Evolutionary conservation across 2,329 filamentous ascomycete genomes (phyloP), one percentile per base, ranked within the genome.

Genomic region (Chaetomiaceae sp.): DNA sequence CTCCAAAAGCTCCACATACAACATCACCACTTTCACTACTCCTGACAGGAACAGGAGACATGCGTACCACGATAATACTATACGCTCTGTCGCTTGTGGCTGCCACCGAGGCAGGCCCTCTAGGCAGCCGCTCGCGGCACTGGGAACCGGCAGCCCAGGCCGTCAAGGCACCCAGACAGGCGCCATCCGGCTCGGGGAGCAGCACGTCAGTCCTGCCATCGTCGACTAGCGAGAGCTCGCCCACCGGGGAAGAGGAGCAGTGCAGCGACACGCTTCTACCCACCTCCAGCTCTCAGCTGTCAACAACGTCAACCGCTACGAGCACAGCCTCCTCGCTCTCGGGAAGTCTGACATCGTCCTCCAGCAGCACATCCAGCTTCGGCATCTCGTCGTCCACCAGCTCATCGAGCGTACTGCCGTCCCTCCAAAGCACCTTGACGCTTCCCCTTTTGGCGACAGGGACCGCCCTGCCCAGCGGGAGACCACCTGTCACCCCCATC

Each of bases 71-170:
- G 41, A n/a, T 60, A 47, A 41, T 59, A 43, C 25, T 51, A 5
- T 19, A 49, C 13, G 43, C 56, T 27, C 38, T 54, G n/a, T 41
- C 54, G 13, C 42, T 60, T n/a, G n/a, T 59, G 13, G 51, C 55
- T 19, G 51, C 50, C 23, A 50, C 51, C 19, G 60, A 65, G 55
- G 63, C 62, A 23, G 59, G 61, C 38, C 63, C 63, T 52, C 55
- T 65, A 44, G 44, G 57, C 3, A 38, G 19, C 10, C 48, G 43
- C n/a, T 20, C 40, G 19, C 34, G 23, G 14, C 25, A n/a, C 8
- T 35, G 21, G 44, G 17, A 17, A 2, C 25, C n/a, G n/a, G n/a
- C 25, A 27, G 25, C 6, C 25, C 23, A 21, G 14, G 37, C 30
- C 21, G 37, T 6, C 31, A 51, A 46, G 17, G 30, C 31, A 13